A percentile compares a stretch with the other conserved stretches of the same genome.
Conservation (phyloP, 2,329 filamentous ascomycete genomes). For the Akanthomyces lecanii region DNA sequence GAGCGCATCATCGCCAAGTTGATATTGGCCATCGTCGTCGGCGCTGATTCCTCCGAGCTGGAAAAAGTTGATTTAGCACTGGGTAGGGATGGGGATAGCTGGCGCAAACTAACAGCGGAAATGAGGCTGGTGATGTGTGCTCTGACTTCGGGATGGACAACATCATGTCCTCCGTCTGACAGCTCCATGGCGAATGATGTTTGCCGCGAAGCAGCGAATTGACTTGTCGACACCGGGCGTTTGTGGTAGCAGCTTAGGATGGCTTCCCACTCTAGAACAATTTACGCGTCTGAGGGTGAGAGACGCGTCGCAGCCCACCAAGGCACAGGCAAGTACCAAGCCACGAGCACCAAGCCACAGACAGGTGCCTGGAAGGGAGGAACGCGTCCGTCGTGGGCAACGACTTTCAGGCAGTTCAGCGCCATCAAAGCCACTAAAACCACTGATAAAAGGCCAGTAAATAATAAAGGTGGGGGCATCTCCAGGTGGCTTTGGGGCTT, state of each 20-base stretch:
- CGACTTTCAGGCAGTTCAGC: background rate
- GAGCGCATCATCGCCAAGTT: constrained; percentile 87
- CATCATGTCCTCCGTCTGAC: constrained; percentile 48
- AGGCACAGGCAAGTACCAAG: background rate
- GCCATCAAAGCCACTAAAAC: too few relatives aligned
- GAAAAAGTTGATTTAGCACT: constrained; percentile 19
- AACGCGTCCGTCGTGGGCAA: background rate
- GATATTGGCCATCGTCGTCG: constrained; percentile 76
- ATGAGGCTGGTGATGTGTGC: constrained; percentile 92
- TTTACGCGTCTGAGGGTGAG: constrained; percentile 20
- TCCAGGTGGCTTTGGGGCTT: too few relatives aligned
- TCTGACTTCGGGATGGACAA: constrained; percentile 87
- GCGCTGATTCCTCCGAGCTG: constrained; percentile 81
- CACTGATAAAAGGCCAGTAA: too few relatives aligned
- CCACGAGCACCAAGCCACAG: too few relatives aligned
- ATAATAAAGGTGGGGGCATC: too few relatives aligned
- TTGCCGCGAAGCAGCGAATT: background rate
- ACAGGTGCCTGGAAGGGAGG: too few relatives aligned
- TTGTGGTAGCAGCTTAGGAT: constrained; percentile 11
- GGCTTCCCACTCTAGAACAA: background rate
- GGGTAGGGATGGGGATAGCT: background rate
- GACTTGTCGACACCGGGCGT: background rate
- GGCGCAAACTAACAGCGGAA: constrained; percentile 66
- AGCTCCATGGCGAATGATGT: constrained; percentile 46
- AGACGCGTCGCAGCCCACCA: constrained; percentile 16